A percentile compares a stretch with the other conserved stretches of the same genome.
Conservation (phyloP, 164 flowering plant species). For the Nymphaea colorata region DNA sequence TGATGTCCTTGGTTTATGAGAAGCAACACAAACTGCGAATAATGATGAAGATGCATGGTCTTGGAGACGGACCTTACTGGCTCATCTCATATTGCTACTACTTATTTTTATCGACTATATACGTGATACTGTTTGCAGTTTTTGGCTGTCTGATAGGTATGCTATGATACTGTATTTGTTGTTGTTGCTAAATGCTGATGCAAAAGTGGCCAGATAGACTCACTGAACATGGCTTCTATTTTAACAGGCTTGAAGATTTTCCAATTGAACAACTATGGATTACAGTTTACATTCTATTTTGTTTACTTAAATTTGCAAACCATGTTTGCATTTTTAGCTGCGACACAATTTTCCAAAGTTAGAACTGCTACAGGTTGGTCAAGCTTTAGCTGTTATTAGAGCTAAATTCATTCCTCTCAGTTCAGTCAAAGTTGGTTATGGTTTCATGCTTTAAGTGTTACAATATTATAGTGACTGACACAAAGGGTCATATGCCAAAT, state of each 20-base stretch:
- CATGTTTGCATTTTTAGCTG: conserved; percentile 58
- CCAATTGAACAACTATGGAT: conserved; percentile 58
- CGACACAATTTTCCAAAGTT: conserved; percentile 46
- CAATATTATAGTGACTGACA: no score
- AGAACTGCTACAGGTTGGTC: conserved; percentile 55
- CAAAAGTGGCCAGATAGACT: background rate
- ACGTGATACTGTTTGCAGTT: conserved; percentile 19
- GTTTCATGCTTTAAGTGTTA: no score
- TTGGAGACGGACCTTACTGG: conserved; percentile 33
- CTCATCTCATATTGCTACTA: conserved; percentile 20
- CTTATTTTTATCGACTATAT: conserved; percentile 15
- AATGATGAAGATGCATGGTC: conserved; percentile 42
- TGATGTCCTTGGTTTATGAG: conserved; percentile 25
- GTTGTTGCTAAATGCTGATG: no score
- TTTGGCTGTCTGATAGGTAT: conserved; percentile 21
- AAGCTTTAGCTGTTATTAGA: no score
- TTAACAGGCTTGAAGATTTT: conserved; percentile 74
- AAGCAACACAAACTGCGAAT: conserved; percentile 27
- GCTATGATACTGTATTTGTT: no score
- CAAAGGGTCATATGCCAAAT: no score
- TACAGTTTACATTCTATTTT: conserved; percentile 78
- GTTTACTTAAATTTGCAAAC: conserved; percentile 73
- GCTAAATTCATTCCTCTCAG: no score
- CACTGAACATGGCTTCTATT: no score
- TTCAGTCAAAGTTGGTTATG: no score